These are phyloP conservation scores for Penicillium salamii DNA, from an alignment of 495 filamentous ascomycete species.

Conservation along the genomic window DNA sequence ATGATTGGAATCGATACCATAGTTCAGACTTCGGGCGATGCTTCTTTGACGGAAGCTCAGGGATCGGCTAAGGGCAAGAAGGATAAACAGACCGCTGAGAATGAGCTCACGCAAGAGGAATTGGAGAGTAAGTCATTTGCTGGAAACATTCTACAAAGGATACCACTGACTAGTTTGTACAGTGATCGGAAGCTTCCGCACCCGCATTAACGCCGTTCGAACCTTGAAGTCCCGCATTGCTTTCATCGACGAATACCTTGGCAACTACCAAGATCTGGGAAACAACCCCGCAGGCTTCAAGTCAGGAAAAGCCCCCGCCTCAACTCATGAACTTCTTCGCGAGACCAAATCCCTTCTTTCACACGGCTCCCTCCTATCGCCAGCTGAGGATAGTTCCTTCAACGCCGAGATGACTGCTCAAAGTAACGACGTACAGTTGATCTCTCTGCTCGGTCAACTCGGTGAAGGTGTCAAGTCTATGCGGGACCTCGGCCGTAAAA, in stretches of 20 bases:
- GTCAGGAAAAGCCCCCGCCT: conserved; percentile 37
- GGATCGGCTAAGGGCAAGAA: conserved; percentile 22
- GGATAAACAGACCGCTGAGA: conserved; percentile 34
- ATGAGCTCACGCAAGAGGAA: conserved; percentile 68
- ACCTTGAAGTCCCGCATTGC: conserved; percentile 84
- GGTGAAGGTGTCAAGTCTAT: conserved; percentile 64
- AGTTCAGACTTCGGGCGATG: conserved; percentile 76
- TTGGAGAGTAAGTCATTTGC: conserved; percentile 59
- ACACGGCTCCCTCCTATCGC: conserved; percentile 52
- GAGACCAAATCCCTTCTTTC: conserved; percentile 55
- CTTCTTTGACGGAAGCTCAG: conserved; percentile 40
- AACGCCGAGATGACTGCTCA: conserved; percentile 64
- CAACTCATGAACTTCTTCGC: conserved; percentile 57
- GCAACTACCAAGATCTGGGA: no score
- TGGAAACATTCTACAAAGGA: not conserved
- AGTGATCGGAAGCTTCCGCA: conserved; percentile 71
- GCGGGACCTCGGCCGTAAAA: conserved; percentile 70
- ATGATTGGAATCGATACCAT: conserved; percentile 96
- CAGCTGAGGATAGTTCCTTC: conserved; percentile 53
- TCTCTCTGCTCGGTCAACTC: conserved; percentile 66
- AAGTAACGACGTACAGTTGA: conserved; percentile 73
- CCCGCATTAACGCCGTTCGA: conserved; percentile 86
- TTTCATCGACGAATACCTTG: conserved; percentile 81
- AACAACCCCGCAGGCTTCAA: no score
- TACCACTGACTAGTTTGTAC: conserved; percentile 13